A percentile compares a stretch with the other conserved stretches of the same genome.
Conservation (phyloP, 495 filamentous ascomycete genomes). For the Podospora pseudoanserina region DNA sequence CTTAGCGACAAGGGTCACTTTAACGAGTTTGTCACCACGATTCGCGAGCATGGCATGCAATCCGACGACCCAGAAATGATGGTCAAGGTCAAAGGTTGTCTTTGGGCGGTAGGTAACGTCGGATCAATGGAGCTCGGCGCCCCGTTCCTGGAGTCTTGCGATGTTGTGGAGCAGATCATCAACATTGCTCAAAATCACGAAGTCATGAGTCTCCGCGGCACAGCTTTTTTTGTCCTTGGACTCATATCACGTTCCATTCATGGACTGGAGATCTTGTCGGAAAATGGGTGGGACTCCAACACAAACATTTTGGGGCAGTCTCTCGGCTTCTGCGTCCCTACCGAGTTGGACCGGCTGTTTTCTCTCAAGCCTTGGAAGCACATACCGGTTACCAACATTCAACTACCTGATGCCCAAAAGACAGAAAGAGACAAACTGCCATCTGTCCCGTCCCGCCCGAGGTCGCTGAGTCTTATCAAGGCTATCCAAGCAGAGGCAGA, state of each 20-base stretch:
- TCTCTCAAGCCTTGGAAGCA: constrained; percentile 50
- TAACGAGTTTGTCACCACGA: constrained; percentile 82
- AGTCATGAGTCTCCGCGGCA: constrained; percentile 88
- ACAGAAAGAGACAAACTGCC: constrained; percentile 38
- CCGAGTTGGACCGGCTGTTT: constrained; percentile 73
- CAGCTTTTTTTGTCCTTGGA: constrained; percentile 92
- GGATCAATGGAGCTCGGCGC: constrained; percentile 97
- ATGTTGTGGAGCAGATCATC: constrained; percentile 81
- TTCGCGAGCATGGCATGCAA: constrained; percentile 77
- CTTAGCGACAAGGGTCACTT: constrained; percentile 93
- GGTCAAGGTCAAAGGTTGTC: constrained; percentile 90
- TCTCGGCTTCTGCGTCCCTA: constrained; percentile 80
- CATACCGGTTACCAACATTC: constrained; percentile 40
- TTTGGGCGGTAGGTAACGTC: constrained; percentile 97
- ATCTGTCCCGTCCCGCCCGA: constrained; percentile 31
- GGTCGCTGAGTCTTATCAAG: constrained; percentile 33
- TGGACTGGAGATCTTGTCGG: constrained; percentile 81
- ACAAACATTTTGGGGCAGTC: constrained; percentile 78
- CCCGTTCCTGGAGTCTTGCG: constrained; percentile 80
- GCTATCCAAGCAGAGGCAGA: constrained; percentile 36
- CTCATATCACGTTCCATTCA: constrained; percentile 89
- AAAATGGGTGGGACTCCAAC: constrained; percentile 88
- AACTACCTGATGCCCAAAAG: constrained; percentile 40
- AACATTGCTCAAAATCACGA: constrained; percentile 80
- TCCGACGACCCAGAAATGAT: constrained; percentile 83